Percentiles rank a stretch among this genome's conserved stretches.
Evolutionary conservation across 345 rosid genomes (phyloP).

Genomic region (Eucalyptus dawsonii): DNA sequence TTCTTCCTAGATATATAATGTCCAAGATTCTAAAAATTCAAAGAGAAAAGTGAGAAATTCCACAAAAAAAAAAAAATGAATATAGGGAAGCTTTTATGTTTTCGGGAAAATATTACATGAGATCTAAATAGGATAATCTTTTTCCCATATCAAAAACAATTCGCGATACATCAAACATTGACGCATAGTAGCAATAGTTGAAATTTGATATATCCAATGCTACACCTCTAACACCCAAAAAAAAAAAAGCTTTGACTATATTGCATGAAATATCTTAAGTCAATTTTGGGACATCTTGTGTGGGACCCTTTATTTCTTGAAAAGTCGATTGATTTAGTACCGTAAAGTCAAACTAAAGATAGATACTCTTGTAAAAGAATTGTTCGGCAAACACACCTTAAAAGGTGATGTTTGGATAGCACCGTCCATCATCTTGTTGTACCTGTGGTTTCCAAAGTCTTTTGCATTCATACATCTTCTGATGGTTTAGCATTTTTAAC

Average conservation of each 20-base stretch:
- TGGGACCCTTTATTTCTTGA: background rate
- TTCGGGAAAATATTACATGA: background rate
- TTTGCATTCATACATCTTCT: background rate
- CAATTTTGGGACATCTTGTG: background rate
- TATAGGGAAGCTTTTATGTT: accelerated
- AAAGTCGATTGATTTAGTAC: background rate
- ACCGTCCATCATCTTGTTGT: background rate
- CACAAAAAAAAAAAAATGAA: background rate
- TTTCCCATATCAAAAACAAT: background rate
- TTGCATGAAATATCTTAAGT: background rate
- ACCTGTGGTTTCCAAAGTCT: background rate
- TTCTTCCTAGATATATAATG: background rate
- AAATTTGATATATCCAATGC: background rate
- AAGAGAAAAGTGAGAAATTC: background rate
- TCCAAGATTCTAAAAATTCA: background rate
- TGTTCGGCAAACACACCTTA: background rate
- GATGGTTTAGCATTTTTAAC: background rate
- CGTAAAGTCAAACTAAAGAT: background rate
- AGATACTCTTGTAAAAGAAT: background rate
- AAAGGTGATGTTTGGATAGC: background rate
- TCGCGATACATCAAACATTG: background rate
- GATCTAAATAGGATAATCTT: background rate
- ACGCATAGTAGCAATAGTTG: background rate
- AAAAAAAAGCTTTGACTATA: background rate
- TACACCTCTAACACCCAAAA: background rate